Conservation (phyloP, 1,139 yeast species). For the Komagataea norvegica region DNA sequence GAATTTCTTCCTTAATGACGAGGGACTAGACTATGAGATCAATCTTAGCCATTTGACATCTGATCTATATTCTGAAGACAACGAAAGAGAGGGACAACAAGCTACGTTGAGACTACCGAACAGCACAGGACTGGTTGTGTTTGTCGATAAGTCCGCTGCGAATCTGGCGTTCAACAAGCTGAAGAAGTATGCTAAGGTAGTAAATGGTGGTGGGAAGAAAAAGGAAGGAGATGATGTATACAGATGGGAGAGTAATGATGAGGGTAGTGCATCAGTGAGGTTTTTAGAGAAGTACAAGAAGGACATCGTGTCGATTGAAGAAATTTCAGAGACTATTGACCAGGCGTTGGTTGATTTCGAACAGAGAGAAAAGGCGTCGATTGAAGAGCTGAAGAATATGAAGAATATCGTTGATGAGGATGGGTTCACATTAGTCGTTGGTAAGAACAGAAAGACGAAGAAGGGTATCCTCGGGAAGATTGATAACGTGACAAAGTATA, state of each 20-base stretch:
- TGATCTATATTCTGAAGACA: constrained; percentile 42
- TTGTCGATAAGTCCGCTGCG: constrained; percentile 72
- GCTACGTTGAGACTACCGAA: constrained; percentile 51
- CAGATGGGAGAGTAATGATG: constrained; percentile 29
- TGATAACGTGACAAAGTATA: constrained; percentile 37
- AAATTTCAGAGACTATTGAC: constrained; percentile 49
- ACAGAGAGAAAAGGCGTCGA: constrained; percentile 61
- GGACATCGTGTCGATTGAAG: constrained; percentile 28
- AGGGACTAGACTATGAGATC: constrained; percentile 44
- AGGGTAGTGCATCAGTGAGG: constrained; percentile 28
- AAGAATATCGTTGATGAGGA: constrained; percentile 77
- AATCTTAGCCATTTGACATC: constrained; percentile 58
- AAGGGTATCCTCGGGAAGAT: constrained; percentile 54
- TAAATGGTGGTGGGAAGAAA: constrained; percentile 23
- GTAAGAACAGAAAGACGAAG: constrained; percentile 76
- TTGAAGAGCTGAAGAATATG: constrained; percentile 51
- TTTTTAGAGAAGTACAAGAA: constrained; percentile 28
- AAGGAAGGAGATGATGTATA: constrained; percentile 23
- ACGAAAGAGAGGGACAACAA: constrained; percentile 30
- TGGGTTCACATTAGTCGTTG: constrained; percentile 88
- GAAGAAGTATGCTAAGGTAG: constrained; percentile 40
- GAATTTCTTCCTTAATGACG: constrained; percentile 38
- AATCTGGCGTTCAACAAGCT: constrained; percentile 61
- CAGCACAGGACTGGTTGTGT: constrained; percentile 67
- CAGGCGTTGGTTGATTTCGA: constrained; percentile 64